Conservation (phyloP, 257 asterid genomes). For the Salvia splendens region DNA sequence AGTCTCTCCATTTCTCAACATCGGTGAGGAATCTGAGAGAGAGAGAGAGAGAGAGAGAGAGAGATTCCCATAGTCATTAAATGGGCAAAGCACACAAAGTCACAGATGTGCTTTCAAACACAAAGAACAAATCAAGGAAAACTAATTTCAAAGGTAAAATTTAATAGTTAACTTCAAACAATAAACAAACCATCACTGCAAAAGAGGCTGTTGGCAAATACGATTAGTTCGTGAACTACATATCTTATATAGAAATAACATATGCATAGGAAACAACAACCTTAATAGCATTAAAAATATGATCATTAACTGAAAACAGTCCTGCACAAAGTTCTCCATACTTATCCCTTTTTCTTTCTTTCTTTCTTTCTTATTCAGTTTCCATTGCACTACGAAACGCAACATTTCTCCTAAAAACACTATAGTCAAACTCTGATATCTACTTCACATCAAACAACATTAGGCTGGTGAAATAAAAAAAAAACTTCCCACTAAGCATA, state of each 20-base stretch:
- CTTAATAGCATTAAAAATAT: background rate
- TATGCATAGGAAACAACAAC: background rate
- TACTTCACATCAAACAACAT: background rate
- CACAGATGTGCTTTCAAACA: background rate
- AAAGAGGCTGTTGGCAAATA: background rate
- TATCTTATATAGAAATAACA: background rate
- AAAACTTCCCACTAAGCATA: background rate
- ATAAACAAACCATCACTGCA: conserved; percentile 1
- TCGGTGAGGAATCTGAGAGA: conserved; percentile 79
- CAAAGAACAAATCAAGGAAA: background rate
- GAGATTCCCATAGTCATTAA: conserved; percentile 13
- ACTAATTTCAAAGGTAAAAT: background rate
- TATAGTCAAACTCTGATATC: background rate
- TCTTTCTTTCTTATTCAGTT: background rate
- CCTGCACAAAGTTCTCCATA: background rate
- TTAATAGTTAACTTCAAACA: background rate
- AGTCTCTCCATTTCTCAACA: conserved; percentile 97
- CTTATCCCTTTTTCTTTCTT: background rate
- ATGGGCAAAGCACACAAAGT: conserved; percentile 8
- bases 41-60: conserved; percentile 25
- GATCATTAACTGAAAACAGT: background rate
- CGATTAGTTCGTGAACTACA: background rate
- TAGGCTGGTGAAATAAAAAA: background rate
- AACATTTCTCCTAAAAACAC: background rate
- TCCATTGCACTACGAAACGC: background rate